Evolutionary conservation across 257 asterid genomes (phyloP).

Genomic region (Nemophila menziesii): DNA sequence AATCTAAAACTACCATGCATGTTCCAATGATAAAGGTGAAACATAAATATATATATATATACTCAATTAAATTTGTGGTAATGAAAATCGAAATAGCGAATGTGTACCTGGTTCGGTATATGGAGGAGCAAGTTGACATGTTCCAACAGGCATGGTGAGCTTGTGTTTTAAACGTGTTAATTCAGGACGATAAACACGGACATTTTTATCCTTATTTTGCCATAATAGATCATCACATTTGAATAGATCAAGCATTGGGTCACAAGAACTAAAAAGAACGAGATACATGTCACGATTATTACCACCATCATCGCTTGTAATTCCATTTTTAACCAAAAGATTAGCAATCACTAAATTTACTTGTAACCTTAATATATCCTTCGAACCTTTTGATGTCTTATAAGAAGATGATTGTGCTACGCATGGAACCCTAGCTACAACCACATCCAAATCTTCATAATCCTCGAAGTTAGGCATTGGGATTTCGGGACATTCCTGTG

Average conservation of each 20-base stretch:
- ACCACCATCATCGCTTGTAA: neutral
- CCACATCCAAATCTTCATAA: constrained; percentile 16
- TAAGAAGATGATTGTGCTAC: constrained; percentile 2
- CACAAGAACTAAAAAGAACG: constrained; percentile 25
- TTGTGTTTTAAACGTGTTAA: constrained; percentile 32
- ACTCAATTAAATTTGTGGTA: no score
- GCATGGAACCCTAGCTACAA: constrained; percentile 29
- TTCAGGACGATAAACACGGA: constrained; percentile 41
- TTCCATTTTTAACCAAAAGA: constrained; percentile 18
- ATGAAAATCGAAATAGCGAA: no score
- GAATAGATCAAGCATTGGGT: constrained; percentile 31
- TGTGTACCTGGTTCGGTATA: constrained; percentile 35
- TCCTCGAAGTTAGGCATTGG: constrained; percentile 26
- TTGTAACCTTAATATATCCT: constrained; percentile 27
- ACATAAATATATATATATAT: no score
- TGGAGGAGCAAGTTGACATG: constrained; percentile 51
- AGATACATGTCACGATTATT: constrained; percentile 6
- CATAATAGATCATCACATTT: constrained; percentile 46
- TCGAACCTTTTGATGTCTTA: constrained; percentile 1
- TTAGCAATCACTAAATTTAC: constrained; percentile 31
- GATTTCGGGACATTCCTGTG: constrained; percentile 27
- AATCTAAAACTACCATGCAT: no score
- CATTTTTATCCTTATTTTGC: constrained; percentile 28
- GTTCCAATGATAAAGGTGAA: no score
- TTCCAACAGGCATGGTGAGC: constrained; percentile 59